Conservation (phyloP, 2,329 filamentous ascomycete species). For the Laburnicola sp. region DNA sequence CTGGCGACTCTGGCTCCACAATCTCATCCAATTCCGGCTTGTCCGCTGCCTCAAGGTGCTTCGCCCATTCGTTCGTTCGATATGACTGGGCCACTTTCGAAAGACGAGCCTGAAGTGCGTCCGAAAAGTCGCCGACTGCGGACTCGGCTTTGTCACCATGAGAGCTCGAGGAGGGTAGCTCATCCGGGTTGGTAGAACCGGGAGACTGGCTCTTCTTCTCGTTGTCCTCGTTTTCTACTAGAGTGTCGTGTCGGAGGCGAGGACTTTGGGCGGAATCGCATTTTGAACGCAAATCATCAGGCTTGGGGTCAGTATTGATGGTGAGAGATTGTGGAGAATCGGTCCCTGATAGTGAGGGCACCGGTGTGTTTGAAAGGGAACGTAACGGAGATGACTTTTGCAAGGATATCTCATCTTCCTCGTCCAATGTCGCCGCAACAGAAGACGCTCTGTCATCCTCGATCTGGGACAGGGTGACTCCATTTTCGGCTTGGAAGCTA, state of each 20-base stretch:
- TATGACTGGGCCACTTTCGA: slow-evolving; percentile 81
- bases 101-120: slow-evolving; percentile 68
- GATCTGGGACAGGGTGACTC: slow-evolving; percentile 36
- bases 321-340: slow-evolving; percentile 27
- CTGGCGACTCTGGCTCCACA: slow-evolving; percentile 52
- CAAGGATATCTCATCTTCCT: slow-evolving; percentile 54
- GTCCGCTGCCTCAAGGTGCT: slow-evolving; percentile 80
- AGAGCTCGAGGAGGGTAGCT: slow-evolving; percentile 23
- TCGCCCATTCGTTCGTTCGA: slow-evolving; percentile 94
- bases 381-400: slow-evolving; percentile 33
- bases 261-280: slow-evolving; percentile 15
- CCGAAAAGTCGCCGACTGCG: slow-evolving; percentile 49
- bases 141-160: slow-evolving; percentile 43
- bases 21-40: slow-evolving; percentile 67
- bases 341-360: slow-evolving; percentile 1
- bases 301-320: slow-evolving; percentile 40
- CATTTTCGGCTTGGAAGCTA: slow-evolving; percentile 43
- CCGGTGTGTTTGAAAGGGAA: slow-evolving; percentile 25
- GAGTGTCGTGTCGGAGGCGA: slow-evolving; percentile 25
- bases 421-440: slow-evolving; percentile 61
- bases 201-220: slow-evolving; percentile 22
- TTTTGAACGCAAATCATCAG: slow-evolving; percentile 12
- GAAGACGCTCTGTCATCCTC: slow-evolving; percentile 52
- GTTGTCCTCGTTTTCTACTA: slow-evolving; percentile 21
- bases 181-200: slow-evolving; percentile 49